A percentile compares a stretch with the other conserved stretches of the same genome.
Evolutionary conservation across 1,139 yeast genomes (phyloP).

Genomic region (Candida anutae): DNA sequence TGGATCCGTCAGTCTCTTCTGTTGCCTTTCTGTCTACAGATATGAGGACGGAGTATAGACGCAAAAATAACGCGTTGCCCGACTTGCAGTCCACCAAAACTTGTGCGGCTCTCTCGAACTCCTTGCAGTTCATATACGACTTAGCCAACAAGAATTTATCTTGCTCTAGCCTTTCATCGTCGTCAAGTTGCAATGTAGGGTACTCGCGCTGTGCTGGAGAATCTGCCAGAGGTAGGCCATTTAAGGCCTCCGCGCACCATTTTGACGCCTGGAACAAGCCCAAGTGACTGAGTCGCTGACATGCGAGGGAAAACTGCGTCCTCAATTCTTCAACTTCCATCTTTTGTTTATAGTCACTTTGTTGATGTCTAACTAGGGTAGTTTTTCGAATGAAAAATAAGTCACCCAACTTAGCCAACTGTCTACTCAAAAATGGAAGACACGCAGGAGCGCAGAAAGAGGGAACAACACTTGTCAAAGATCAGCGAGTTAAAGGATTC

Average conservation of each 20-base stretch:
- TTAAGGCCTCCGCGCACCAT: constrained; percentile 79
- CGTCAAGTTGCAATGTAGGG: neutral
- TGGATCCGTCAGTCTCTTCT: constrained; percentile 62
- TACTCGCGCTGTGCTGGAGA: constrained; percentile 5
- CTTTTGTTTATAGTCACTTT: too few relatives aligned
- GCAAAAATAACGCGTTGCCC: constrained; percentile 53
- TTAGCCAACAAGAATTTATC: constrained; percentile 54
- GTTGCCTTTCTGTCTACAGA: constrained; percentile 69
- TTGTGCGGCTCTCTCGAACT: constrained; percentile 72
- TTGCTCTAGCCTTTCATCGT: constrained; percentile 10
- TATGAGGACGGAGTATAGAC: constrained; percentile 61
- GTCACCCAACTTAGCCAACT: too few relatives aligned
- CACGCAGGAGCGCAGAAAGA: neutral
- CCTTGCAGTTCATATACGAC: constrained; percentile 74
- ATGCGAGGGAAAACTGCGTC: constrained; percentile 18
- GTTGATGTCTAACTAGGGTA: too few relatives aligned
- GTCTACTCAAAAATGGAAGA: constrained; percentile 1
- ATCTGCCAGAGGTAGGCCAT: constrained; percentile 19
- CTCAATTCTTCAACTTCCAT: constrained; percentile 10
- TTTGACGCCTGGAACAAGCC: constrained; percentile 64
- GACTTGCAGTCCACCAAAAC: constrained; percentile 46
- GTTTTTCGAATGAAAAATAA: too few relatives aligned
- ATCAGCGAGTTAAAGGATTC: constrained; percentile 2
- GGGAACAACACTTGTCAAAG: constrained; percentile 1
- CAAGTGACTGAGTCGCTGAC: constrained; percentile 25